Evolutionary conservation across 345 rosid genomes (phyloP).

Genomic region (Dipteronia sinensis): DNA sequence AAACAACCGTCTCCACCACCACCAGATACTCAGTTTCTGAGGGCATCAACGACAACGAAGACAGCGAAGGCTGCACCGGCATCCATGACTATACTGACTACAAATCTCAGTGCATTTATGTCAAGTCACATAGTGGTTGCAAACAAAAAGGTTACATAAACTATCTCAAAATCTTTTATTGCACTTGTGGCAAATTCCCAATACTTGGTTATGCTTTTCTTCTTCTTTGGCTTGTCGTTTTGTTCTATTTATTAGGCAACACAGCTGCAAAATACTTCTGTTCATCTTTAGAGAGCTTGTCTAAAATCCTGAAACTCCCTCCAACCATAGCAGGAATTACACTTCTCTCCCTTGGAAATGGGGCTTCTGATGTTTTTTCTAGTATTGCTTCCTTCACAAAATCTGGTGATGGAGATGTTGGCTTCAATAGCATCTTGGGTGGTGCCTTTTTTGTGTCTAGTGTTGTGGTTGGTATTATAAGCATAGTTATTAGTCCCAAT

Average conservation of each 20-base stretch:
- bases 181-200: constrained; percentile 55
- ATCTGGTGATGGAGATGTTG: constrained; percentile 65
- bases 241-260: constrained; percentile 79
- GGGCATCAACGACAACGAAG: background rate
- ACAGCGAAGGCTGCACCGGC: constrained; percentile 34
- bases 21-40: constrained; percentile 16
- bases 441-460: constrained; percentile 82
- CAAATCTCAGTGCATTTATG: constrained; percentile 60
- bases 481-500: constrained; percentile 39
- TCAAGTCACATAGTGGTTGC: constrained; percentile 57
- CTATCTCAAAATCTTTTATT: constrained; percentile 77
- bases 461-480: constrained; percentile 75
- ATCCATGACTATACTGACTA: constrained; percentile 49
- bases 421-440: constrained; percentile 78
- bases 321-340: constrained; percentile 87
- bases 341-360: constrained; percentile 84
- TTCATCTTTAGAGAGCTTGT: constrained; percentile 67
- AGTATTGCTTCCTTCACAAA: constrained; percentile 80
- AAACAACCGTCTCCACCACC: constrained; percentile 9
- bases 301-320: constrained; percentile 72
- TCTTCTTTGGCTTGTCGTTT: constrained; percentile 67
- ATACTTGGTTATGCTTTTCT: constrained; percentile 50
- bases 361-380: constrained; percentile 88
- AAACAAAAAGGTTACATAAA: constrained; percentile 73
- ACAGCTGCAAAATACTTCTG: constrained; percentile 89